A percentile compares a stretch with the other conserved stretches of the same genome.
Conservation (phyloP, 1,284 basidiomycete species). For the Amylostereum areolatum region DNA sequence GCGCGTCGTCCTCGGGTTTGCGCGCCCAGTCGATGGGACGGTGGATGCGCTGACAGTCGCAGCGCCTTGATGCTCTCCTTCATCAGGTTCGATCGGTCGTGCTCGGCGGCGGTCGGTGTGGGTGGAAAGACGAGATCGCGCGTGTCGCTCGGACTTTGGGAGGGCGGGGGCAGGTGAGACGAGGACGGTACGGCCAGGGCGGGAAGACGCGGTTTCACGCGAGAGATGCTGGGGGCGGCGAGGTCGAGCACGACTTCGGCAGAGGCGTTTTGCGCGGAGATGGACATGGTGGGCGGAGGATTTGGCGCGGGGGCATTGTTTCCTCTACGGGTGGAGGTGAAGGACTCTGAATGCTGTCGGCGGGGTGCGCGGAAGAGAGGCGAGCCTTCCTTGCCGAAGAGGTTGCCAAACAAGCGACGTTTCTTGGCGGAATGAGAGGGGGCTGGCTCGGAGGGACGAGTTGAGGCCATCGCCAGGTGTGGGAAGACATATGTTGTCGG, state of each 20-base stretch:
- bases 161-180: background rate
- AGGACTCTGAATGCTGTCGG: background rate
- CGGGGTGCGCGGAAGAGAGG: slow-evolving; percentile 1
- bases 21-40: slow-evolving; percentile 2
- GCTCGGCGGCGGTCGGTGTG: background rate
- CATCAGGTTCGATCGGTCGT: background rate
- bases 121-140: slow-evolving; percentile 1
- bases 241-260: background rate
- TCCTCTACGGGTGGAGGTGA: background rate
- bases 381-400: slow-evolving; percentile 3
- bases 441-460: background rate
- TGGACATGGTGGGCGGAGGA: background rate
- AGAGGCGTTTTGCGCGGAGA: background rate
- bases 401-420: slow-evolving; percentile 3
- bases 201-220: no score
- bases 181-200: background rate
- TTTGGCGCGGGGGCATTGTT: background rate
- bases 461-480: background rate
- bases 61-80: slow-evolving; percentile 5
- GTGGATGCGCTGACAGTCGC: slow-evolving; percentile 1
- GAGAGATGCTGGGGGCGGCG: no score
- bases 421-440: background rate
- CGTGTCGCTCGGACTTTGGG: background rate
- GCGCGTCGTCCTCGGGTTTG: background rate
- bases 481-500: slow-evolving; percentile 4